Evolutionary conservation across 495 filamentous ascomycete genomes (phyloP), one percentile per base, ranked within the genome.

Genomic region (Neurospora sp.): DNA sequence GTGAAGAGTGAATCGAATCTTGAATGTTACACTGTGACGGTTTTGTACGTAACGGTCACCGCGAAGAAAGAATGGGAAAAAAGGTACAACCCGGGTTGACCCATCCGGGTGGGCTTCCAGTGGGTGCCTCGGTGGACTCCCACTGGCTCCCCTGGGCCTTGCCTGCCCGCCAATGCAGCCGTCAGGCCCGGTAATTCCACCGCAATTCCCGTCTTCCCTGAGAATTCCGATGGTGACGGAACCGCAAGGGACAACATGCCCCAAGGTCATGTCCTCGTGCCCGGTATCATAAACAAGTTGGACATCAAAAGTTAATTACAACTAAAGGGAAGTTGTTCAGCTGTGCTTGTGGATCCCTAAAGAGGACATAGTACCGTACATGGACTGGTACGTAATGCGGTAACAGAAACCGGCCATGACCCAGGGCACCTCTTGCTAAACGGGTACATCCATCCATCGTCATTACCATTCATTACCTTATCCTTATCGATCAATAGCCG

Each of bases 151-250:
- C 54, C 54, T 66, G 6, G 44, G 37, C 37, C 54, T 66, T 66
- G 54, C 54, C 54, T 37, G 27, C 27, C 54, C 12, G 27, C 54
- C 54, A 59, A 59, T 59, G 48, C 48, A 59, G 20, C 48, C 48
- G 48, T 27, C 11, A 23, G 11, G 10, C 48, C 20, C 23, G 48
- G 48, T 59, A 59, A 66, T 66, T 35, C 54, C 54, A 66, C 54
- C 54, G 54, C 54, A 66, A 66, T 66, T 66, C 27, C 54, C 27
- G 54, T 48, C 73, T 75, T 69, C 73, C 77, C 78, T 78, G 78
- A 75, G 73, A 78, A 70, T 77, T 74, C 75, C 75, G 77, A 78
- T 74, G 75, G 70, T 62, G 73, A 75, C 69, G 72, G 75, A 54
- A 74, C 44, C 72, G 73, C 72, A 41, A 62, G 54, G 54, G 23